Conservation (phyloP, 2,329 filamentous ascomycete genomes). For the Pseudogymnoascus pannorum region DNA sequence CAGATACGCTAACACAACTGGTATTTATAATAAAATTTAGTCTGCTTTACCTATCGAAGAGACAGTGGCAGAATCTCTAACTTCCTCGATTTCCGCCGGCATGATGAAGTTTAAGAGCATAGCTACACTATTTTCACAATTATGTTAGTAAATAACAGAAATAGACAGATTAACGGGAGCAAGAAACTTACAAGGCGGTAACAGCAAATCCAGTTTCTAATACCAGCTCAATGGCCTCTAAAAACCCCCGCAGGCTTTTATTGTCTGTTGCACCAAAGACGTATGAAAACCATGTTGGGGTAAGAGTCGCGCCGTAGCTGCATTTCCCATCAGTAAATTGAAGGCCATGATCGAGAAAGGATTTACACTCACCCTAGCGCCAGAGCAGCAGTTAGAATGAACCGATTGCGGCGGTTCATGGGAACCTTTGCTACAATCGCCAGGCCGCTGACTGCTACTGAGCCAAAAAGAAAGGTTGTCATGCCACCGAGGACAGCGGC, state of each 20-base stretch:
- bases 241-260: constrained; percentile 61
- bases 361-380: constrained; percentile 48
- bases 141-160: not conserved
- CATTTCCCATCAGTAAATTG: not conserved
- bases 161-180: not conserved
- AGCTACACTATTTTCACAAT: not conserved
- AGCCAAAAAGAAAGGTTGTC: constrained; percentile 74
- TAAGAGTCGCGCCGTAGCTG: constrained; percentile 56
- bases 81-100: not conserved
- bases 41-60: not conserved
- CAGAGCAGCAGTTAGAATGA: constrained; percentile 70
- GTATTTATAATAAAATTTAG: not conserved
- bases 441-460: constrained; percentile 70
- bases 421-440: constrained; percentile 53
- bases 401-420: constrained; percentile 76
- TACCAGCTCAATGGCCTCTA: constrained; percentile 64
- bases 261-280: constrained; percentile 66
- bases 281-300: constrained; percentile 59
- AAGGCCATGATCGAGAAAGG: no score
- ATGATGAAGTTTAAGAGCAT: constrained; percentile 1
- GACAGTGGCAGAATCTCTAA: not conserved
- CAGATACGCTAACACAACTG: no score
- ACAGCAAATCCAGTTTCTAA: constrained; percentile 71
- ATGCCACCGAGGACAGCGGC: constrained; percentile 59
- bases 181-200: constrained; percentile 40